These are phyloP conservation scores for Hymenotorrendiella dingleyae DNA, from an alignment of 2,329 filamentous ascomycete species.

Conservation along the genomic window DNA sequence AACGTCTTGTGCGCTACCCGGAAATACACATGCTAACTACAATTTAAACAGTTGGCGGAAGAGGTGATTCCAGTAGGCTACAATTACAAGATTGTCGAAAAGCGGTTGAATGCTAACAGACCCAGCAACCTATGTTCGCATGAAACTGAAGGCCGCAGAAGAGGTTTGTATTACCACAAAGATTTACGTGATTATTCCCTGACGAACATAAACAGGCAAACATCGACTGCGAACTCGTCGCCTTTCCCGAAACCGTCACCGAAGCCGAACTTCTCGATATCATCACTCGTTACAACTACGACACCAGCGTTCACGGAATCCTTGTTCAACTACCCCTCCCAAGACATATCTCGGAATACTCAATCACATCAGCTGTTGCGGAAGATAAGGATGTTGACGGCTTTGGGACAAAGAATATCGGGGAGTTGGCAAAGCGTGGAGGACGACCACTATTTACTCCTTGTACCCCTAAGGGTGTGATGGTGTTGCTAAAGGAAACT, in stretches of 20 bases:
- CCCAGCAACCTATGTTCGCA: conserved; percentile 92
- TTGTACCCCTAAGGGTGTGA: conserved; percentile 95
- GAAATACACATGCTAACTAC: conserved; percentile 16
- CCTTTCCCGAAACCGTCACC: conserved; percentile 73
- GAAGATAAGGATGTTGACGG: conserved; percentile 98
- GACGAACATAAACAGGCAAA: conserved; percentile 61
- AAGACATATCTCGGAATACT: conserved; percentile 82
- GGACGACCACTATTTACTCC: conserved; percentile 85
- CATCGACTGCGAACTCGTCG: conserved; percentile 80
- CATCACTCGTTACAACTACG: conserved; percentile 78
- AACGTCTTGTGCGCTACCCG: neutral
- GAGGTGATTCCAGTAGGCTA: conserved; percentile 80
- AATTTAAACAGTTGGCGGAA: conserved; percentile 66
- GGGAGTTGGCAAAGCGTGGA: conserved; percentile 92
- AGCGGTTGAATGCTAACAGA: neutral
- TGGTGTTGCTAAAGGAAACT: conserved; percentile 80
- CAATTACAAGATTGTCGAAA: neutral
- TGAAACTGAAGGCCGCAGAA: conserved; percentile 96
- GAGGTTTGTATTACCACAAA: conserved; percentile 53
- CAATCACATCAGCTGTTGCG: conserved; percentile 81
- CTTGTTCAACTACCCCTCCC: conserved; percentile 91
- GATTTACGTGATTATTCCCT: too few species aligned
- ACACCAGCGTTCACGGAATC: conserved; percentile 81
- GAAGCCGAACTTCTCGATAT: conserved; percentile 82
- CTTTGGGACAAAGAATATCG: conserved; percentile 90